Percentiles rank a stretch among this genome's conserved stretches.
Conservation (phyloP, 805 yeast genomes). For the Saturnispora silvae region DNA sequence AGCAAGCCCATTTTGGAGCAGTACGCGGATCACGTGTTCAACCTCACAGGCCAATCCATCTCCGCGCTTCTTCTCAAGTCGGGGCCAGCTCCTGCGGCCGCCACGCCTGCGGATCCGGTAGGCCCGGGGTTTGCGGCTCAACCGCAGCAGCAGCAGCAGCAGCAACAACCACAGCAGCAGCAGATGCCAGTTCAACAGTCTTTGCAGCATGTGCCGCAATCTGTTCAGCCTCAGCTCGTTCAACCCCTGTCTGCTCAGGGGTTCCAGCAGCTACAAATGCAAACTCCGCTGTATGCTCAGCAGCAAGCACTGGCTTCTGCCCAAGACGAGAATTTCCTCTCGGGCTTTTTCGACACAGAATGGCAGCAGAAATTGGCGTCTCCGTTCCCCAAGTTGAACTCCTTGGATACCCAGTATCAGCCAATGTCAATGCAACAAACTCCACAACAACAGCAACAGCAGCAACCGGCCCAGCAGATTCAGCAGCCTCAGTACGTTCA, state of each 20-base stretch:
- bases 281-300: constrained; percentile 1
- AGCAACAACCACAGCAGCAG: background rate
- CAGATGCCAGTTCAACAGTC: background rate
- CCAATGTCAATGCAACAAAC: background rate
- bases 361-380: background rate
- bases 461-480: background rate
- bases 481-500: background rate
- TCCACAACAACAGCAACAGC: constrained; percentile 5
- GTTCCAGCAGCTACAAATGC: constrained; percentile 1
- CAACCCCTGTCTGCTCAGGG: background rate
- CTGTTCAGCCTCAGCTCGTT: too few relatives aligned
- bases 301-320: constrained; percentile 6
- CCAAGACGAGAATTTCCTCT: constrained; percentile 5
- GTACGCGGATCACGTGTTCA: constrained; percentile 24
- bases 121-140: too few relatives aligned
- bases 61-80: constrained; percentile 7
- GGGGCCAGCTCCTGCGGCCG: background rate
- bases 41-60: constrained; percentile 10
- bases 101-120: background rate
- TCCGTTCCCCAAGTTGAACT: too few relatives aligned
- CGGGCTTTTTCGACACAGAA: constrained; percentile 4
- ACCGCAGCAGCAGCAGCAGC: background rate
- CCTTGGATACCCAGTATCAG: background rate
- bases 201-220: background rate
- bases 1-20: constrained; percentile 42